Percentiles rank a stretch among this genome's conserved stretches.
phyloP scores from a whole-genome alignment of 257 asterid species.

The Solanum appendiculatum region DNA sequence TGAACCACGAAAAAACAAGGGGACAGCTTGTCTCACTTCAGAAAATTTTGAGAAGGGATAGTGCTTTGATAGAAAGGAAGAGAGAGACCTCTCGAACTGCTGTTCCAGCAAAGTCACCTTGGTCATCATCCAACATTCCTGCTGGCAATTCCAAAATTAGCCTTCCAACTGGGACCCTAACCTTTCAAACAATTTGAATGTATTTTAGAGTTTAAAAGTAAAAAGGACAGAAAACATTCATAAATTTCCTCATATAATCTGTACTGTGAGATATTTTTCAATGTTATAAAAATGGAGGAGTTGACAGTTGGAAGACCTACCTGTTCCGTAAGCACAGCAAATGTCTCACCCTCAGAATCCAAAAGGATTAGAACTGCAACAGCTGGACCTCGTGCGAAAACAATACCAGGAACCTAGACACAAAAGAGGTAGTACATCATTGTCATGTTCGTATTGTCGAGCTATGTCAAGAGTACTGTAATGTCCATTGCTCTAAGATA shows the following conservation, averaged over 20 bases:
- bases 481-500: not conserved
- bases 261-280: not conserved
- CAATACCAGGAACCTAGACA: conserved; percentile 84
- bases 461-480: not conserved
- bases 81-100: conserved; percentile 86
- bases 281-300: not conserved
- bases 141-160: conserved; percentile 89
- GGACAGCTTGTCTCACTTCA: not conserved
- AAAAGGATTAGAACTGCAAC: conserved; percentile 88
- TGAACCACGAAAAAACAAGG: not conserved
- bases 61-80: conserved; percentile 8
- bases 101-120: conserved; percentile 85
- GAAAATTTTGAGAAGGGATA: not conserved
- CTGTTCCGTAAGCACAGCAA: conserved; percentile 91
- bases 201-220: conserved; percentile 2
- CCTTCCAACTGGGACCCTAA: conserved; percentile 93
- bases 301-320: conserved; percentile 16
- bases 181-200: conserved; percentile 34
- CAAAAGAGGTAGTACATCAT: not conserved
- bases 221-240: not conserved
- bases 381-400: conserved; percentile 92
- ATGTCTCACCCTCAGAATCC: conserved; percentile 76
- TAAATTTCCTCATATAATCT: not conserved
- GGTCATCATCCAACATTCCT: conserved; percentile 90
- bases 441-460: not conserved